phyloP scores from a whole-genome alignment of 352 stramenopile genomes.

The Phytophthora capsici region DNA sequence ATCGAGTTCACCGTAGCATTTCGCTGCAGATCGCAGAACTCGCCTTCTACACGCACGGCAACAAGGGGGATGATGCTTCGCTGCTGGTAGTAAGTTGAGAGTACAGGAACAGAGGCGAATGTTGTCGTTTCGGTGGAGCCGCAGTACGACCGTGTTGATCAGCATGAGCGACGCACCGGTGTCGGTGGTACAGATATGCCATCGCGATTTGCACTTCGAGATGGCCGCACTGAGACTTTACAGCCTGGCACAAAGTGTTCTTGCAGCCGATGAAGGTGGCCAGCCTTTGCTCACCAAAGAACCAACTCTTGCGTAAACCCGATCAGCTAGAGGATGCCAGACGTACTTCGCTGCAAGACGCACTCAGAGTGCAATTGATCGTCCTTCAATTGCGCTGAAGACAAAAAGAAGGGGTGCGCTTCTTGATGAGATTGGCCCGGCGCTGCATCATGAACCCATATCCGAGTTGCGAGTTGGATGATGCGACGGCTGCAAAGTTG shows the following conservation, averaged over 20 bases:
- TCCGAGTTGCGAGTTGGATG: slow-evolving; percentile 5
- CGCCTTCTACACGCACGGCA: no score
- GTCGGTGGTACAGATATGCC: slow-evolving; percentile 26
- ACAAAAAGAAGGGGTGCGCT: not conserved
- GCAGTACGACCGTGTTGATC: not conserved
- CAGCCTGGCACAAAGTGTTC: not conserved
- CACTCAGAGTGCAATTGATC: no score
- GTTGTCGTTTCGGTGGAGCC: not conserved
- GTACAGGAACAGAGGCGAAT: not conserved
- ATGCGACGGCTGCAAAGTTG: no score
- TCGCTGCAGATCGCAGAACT: no score
- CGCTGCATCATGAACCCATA: slow-evolving; percentile 23
- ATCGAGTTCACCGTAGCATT: not conserved
- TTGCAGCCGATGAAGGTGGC: not conserved
- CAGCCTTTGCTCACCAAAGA: no score
- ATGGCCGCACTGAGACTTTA: no score
- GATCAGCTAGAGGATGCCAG: no score
- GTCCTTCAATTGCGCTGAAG: no score
- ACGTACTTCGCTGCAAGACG: no score
- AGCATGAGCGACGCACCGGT: slow-evolving; percentile 14
- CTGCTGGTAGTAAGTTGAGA: no score
- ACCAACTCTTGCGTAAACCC: not conserved
- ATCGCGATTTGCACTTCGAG: slow-evolving; percentile 18
- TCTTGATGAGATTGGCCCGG: slow-evolving; percentile 15
- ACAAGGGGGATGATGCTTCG: no score